Conservation (phyloP, 345 rosid species). For the Brassica carinata region DNA sequence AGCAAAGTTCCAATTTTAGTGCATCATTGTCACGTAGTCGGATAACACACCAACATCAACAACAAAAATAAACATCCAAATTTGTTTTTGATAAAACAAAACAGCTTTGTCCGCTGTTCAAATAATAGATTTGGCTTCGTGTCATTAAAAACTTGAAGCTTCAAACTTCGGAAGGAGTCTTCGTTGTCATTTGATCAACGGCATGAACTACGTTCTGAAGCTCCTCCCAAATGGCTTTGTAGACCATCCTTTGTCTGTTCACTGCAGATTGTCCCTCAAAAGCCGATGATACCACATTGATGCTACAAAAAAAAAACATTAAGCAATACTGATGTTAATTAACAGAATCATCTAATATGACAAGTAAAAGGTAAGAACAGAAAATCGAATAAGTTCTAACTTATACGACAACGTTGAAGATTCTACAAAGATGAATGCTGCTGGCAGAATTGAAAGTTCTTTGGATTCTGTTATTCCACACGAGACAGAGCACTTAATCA, state of each 20-base stretch:
- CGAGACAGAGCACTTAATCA: background rate
- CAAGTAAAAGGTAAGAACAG: background rate
- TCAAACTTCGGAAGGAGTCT: constrained; percentile 74
- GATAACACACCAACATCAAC: background rate
- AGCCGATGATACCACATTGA: constrained; percentile 74
- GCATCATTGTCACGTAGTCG: background rate
- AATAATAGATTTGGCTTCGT: background rate
- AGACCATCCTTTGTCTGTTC: constrained; percentile 96
- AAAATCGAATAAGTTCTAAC: background rate
- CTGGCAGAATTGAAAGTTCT: background rate
- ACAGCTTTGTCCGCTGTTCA: constrained; percentile 11
- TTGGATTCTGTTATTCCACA: background rate
- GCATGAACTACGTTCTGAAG: constrained; percentile 93
- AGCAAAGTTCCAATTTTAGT: too few relatives aligned
- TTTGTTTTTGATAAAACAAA: background rate
- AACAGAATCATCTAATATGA: background rate
- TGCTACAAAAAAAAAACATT: constrained; percentile 47
- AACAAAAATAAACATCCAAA: background rate
- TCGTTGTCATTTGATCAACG: constrained; percentile 92
- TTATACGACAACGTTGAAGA: background rate
- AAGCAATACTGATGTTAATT: background rate
- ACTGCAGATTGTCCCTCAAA: constrained; percentile 89
- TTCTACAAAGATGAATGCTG: background rate
- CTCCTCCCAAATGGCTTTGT: constrained; percentile 98
- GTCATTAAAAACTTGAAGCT: background rate